phyloP scores from a whole-genome alignment of 2,329 filamentous ascomycete species.

The Fusarium subglutinans region DNA sequence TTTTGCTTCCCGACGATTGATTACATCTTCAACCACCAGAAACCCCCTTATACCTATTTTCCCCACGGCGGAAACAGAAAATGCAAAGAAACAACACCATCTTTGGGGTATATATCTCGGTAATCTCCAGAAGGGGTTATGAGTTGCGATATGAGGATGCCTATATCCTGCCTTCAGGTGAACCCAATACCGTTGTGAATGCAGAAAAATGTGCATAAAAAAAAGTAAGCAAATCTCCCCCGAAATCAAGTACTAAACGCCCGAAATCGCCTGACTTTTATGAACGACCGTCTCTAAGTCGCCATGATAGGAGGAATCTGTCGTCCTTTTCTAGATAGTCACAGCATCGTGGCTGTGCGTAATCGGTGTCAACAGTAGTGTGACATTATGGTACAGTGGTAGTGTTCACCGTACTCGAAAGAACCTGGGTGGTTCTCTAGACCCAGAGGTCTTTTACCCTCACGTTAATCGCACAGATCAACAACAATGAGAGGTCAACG shows the following conservation, averaged over 20 bases:
- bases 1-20: not conserved
- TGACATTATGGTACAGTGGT: constrained; percentile 9
- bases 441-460: not conserved
- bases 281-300: not conserved
- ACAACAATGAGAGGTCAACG: not conserved
- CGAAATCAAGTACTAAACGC: constrained; percentile 20
- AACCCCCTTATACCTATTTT: constrained; percentile 1
- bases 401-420: constrained; percentile 7
- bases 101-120: constrained; percentile 1
- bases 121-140: constrained; percentile 20
- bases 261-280: not conserved
- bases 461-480: not conserved
- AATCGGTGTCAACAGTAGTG: constrained; percentile 7
- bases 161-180: constrained; percentile 15
- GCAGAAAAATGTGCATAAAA: constrained; percentile 5
- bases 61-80: constrained; percentile 18
- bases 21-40: constrained; percentile 8
- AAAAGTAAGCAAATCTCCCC: constrained; percentile 18
- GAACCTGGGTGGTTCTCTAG: not conserved
- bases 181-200: constrained; percentile 14
- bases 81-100: constrained; percentile 21
- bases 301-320: not conserved
- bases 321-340: constrained; percentile 1
- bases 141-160: constrained; percentile 1
- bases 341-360: not conserved